A percentile compares a stretch with the other conserved stretches of the same genome.
These are phyloP conservation scores for Ophiostoma ulmi DNA, from an alignment of 2,329 filamentous ascomycete genomes.

Conservation along the genomic window DNA sequence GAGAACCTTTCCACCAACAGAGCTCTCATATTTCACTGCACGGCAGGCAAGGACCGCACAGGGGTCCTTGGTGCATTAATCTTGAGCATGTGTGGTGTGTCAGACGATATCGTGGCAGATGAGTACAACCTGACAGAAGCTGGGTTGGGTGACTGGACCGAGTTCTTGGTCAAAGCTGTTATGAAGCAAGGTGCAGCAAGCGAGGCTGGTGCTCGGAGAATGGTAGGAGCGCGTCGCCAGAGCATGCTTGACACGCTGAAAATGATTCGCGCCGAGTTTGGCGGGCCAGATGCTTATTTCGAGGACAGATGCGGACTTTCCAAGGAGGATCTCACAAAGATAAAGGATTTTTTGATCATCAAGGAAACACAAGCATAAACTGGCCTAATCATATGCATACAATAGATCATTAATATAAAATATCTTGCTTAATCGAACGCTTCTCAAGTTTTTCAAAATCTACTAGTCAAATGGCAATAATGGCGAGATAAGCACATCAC, in stretches of 20 bases:
- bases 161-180: slow-evolving; percentile 47
- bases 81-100: slow-evolving; percentile 58
- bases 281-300: slow-evolving; percentile 60
- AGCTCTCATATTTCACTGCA: slow-evolving; percentile 55
- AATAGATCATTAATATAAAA: too few relatives aligned
- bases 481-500: not conserved
- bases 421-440: too few relatives aligned
- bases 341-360: slow-evolving; percentile 13
- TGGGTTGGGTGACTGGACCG: slow-evolving; percentile 52
- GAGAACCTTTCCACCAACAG: slow-evolving; percentile 23
- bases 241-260: slow-evolving; percentile 47
- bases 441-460: not conserved
- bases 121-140: slow-evolving; percentile 65
- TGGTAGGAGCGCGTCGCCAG: slow-evolving; percentile 45
- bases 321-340: slow-evolving; percentile 35
- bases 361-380: not conserved
- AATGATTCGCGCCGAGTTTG: slow-evolving; percentile 56
- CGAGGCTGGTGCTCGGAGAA: slow-evolving; percentile 40
- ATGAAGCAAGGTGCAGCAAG: slow-evolving; percentile 46
- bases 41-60: slow-evolving; percentile 72
- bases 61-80: slow-evolving; percentile 65
- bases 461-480: not conserved
- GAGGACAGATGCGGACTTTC: slow-evolving; percentile 53
- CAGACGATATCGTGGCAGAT: slow-evolving; percentile 52
- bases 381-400: too few relatives aligned